phyloP scores from a whole-genome alignment of 2,329 filamentous ascomycete genomes.

The Cladosporium sp. region DNA sequence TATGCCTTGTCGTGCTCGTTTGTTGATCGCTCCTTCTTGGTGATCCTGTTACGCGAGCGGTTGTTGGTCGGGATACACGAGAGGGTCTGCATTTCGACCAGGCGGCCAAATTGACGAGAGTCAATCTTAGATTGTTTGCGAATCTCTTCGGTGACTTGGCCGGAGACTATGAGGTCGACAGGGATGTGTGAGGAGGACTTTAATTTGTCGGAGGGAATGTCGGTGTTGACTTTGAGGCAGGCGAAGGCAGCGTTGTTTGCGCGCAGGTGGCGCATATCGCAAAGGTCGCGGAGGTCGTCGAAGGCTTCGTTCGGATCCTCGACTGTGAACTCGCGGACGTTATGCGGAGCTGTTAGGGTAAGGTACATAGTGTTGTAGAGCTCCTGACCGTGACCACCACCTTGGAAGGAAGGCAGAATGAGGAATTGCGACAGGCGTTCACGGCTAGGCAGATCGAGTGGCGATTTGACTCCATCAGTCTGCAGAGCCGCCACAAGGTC shows the following conservation, averaged over 20 bases:
- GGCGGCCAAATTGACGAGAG: constrained; percentile 70
- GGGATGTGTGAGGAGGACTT: constrained; percentile 54
- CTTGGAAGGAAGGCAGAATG: constrained; percentile 83
- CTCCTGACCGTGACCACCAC: constrained; percentile 72
- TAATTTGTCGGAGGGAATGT: constrained; percentile 50
- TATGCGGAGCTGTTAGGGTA: constrained; percentile 61
- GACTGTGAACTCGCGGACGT: constrained; percentile 81
- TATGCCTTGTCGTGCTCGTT: constrained; percentile 63
- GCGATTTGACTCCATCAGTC: constrained; percentile 42
- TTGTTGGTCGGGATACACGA: constrained; percentile 53
- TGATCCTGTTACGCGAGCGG: constrained; percentile 50
- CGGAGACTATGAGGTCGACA: constrained; percentile 58
- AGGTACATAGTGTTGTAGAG: constrained; percentile 81
- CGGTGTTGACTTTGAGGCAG: constrained; percentile 51
- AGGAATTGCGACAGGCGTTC: constrained; percentile 91
- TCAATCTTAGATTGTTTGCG: constrained; percentile 68
- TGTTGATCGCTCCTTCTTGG: constrained; percentile 47
- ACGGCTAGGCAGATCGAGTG: constrained; percentile 67
- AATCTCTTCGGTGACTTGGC: constrained; percentile 56
- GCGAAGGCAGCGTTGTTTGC: constrained; percentile 40
- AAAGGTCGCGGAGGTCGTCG: constrained; percentile 74
- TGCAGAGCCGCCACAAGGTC: background rate
- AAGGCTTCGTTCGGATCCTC: constrained; percentile 92
- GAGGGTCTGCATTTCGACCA: constrained; percentile 74
- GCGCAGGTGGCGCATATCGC: constrained; percentile 68